Evolutionary conservation across 1,284 basidiomycete species (phyloP).

Genomic region (Phenoliferia sp.): DNA sequence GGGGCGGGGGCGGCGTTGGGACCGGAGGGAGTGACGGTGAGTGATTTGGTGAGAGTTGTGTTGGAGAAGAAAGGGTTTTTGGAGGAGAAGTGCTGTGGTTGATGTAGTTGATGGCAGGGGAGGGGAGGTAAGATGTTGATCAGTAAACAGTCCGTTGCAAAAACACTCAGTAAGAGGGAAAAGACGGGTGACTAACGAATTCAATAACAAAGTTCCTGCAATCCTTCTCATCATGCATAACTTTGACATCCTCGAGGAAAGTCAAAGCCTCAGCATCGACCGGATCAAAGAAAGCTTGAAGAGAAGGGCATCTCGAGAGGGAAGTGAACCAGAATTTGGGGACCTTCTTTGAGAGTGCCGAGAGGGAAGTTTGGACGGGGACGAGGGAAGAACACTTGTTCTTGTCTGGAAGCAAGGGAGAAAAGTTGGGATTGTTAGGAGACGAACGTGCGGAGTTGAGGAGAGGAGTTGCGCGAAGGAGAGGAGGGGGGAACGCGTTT

Average conservation of each 20-base stretch:
- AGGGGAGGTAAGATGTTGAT: neutral
- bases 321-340: slow-evolving; percentile 31
- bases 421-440: neutral
- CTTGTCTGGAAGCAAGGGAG: slow-evolving; percentile 12
- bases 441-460: neutral
- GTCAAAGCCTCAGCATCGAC: slow-evolving; percentile 31
- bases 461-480: too few relatives aligned
- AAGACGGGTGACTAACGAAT: slow-evolving; percentile 15
- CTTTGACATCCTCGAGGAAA: slow-evolving; percentile 26
- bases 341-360: slow-evolving; percentile 11
- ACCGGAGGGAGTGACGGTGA: slow-evolving; percentile 20
- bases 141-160: neutral
- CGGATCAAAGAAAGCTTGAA: slow-evolving; percentile 24
- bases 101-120: neutral
- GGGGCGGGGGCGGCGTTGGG: slow-evolving; percentile 12
- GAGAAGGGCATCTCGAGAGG: slow-evolving; percentile 18
- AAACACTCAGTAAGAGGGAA: neutral
- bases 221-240: slow-evolving; percentile 27
- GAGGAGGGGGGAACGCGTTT: too few relatives aligned
- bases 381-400: neutral
- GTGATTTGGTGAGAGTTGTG: slow-evolving; percentile 18
- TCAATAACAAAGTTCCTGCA: slow-evolving; percentile 22
- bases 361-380: neutral
- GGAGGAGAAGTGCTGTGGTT: slow-evolving; percentile 22
- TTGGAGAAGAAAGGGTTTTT: slow-evolving; percentile 35